Base-by-base conservation (phyloP, 371 early-diverging fungal genomes). In the Rhizopus arrhizus region DNA sequence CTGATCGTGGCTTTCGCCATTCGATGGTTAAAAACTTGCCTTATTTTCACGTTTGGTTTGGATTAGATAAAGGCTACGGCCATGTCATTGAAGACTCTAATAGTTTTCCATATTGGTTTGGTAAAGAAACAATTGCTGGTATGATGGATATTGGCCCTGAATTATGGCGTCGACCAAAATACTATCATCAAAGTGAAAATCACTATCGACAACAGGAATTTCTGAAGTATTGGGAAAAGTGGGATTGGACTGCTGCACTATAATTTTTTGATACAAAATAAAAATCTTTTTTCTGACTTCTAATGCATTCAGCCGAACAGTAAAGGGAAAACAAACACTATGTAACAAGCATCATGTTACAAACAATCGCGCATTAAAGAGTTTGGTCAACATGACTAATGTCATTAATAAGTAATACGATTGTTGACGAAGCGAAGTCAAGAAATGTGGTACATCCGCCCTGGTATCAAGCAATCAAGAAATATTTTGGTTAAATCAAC, bases 41-140 rank as follows among this genome's bases (percentile, higher is more conserved):
- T 2, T 98, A 92, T 68, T 96, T 98, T 64, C 98, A 98, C 62
- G 95, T 97, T 1, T 98, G 98, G 98, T 91, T 87, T 61, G 89
- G 90, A 34, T 87, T 91, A 2, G 89, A 94, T 59, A 81, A 87
- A 40, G 95, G 98, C 1, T 85, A 85, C 57, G 98, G 96, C 1
- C 98, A 98, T 70, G 91, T 96, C n/a, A 96, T 98, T 73, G 98
- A 98, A 70, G 85, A 93, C 42, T 62, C 82, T 0, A 82, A 88
- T 31, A 64, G 73, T 34, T 97, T 95, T 71, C 88, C 85, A 33
- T 81, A 83, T 36, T 94, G 89, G 86, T 93, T 96, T 77, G 95
- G 93, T 16, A 83, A 80, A 57, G 89, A 93, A 73, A 84, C 90
- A 0, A 68, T 94, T 32, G 95, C 86, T 5, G 89, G 92, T 49